Conservation (phyloP, 139 green algal species). For the Picochlorum sp. region DNA sequence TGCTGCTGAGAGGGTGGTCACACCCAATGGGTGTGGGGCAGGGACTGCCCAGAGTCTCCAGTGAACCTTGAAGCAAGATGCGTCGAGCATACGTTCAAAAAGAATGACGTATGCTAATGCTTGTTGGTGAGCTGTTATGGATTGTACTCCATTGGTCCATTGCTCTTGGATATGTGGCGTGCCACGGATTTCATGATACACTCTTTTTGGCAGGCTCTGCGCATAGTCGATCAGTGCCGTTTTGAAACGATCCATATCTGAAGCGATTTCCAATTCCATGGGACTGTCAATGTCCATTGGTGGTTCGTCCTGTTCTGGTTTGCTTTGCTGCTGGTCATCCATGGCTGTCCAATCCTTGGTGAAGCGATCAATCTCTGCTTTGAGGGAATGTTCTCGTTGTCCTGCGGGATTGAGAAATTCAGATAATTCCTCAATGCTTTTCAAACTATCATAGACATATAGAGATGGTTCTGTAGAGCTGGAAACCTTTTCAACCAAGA, state of each 20-base stretch:
- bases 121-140: conserved; percentile 9
- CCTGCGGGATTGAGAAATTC: too few relatives aligned
- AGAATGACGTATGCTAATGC: conserved; percentile 36
- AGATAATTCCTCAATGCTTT: too few relatives aligned
- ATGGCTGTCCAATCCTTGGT: too few relatives aligned
- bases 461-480: too few relatives aligned
- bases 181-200: conserved; percentile 9
- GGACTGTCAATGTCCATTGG: not conserved
- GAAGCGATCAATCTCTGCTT: not conserved
- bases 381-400: conserved; percentile 22
- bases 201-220: not conserved
- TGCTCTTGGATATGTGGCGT: not conserved
- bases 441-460: too few relatives aligned
- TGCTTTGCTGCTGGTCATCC: too few relatives aligned
- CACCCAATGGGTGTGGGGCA: conserved; percentile 33
- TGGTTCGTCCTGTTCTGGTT: not conserved
- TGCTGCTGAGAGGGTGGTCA: conserved; percentile 17
- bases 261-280: not conserved
- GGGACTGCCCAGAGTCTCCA: conserved; percentile 51
- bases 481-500: too few relatives aligned
- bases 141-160: conserved; percentile 8
- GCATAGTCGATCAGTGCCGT: conserved; percentile 13
- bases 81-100: conserved; percentile 41
- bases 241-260: conserved; percentile 6
- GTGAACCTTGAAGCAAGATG: conserved; percentile 38